Percentiles rank a stretch among this genome's conserved stretches.
phyloP scores from a whole-genome alignment of 164 flowering plant genomes.

The Liriodendron chinense region DNA sequence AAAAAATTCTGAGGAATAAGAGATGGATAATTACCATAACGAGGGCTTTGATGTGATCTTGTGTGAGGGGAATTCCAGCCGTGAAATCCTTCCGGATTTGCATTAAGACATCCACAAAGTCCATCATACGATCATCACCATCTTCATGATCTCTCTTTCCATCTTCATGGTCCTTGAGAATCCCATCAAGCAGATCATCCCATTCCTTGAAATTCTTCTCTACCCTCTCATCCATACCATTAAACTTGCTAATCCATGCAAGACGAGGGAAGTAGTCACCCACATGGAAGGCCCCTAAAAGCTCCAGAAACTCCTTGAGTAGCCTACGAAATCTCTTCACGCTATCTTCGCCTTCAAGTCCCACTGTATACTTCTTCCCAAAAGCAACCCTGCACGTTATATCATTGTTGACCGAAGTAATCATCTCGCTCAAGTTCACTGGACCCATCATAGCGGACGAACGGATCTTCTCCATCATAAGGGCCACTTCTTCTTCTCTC shows the following conservation, averaged over 20 bases:
- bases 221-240: background rate
- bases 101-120: constrained; percentile 39
- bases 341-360: background rate
- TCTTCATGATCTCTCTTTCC: constrained; percentile 1
- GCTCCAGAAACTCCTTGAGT: background rate
- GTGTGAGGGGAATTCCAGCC: background rate
- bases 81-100: constrained; percentile 19
- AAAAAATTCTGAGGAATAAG: no score
- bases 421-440: constrained; percentile 8
- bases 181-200: constrained; percentile 27
- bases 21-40: no score
- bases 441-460: background rate
- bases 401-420: constrained; percentile 7
- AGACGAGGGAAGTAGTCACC: constrained; percentile 10
- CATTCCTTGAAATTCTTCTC: constrained; percentile 8
- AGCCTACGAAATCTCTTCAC: background rate
- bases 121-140: constrained; percentile 17
- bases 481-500: constrained; percentile 51
- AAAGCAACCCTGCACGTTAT: constrained; percentile 15
- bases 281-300: constrained; percentile 5
- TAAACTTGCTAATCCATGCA: no score
- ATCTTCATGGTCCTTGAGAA: constrained; percentile 34
- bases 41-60: no score
- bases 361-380: constrained; percentile 15
- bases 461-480: constrained; percentile 16